Percentiles rank a stretch among this genome's conserved stretches.
Conservation (phyloP, 2,329 filamentous ascomycete species). For the Zasmidium angulare region DNA sequence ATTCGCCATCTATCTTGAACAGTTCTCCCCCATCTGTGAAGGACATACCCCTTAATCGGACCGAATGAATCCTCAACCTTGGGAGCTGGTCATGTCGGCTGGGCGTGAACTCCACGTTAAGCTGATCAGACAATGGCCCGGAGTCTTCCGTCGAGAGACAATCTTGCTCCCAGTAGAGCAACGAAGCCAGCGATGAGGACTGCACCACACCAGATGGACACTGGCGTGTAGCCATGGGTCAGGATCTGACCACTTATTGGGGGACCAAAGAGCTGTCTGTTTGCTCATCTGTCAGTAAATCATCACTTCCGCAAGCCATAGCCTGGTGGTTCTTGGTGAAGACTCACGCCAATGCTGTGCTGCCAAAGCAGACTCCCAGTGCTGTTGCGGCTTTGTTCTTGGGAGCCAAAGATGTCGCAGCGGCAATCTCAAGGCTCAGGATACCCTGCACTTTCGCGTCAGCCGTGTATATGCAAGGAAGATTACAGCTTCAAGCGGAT, state of each 20-base stretch:
- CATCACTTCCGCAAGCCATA: background rate
- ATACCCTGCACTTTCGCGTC: conserved; percentile 1
- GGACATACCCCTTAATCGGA: too few species aligned
- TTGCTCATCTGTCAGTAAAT: background rate
- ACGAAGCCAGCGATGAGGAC: background rate
- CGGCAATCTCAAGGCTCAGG: background rate
- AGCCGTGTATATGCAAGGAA: background rate
- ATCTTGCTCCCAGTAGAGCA: background rate
- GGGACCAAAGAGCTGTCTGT: background rate
- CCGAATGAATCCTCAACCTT: too few species aligned
- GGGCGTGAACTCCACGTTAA: too few species aligned
- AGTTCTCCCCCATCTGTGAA: too few species aligned
- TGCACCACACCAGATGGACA: background rate
- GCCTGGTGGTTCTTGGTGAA: background rate
- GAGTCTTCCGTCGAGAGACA: background rate
- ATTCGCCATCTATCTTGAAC: too few species aligned
- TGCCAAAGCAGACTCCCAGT: background rate
- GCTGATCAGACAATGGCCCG: too few species aligned
- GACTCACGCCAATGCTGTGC: background rate
- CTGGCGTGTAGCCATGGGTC: background rate
- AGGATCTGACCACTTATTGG: background rate
- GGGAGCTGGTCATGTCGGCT: too few species aligned
- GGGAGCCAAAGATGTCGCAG: background rate
- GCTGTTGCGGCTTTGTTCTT: background rate
- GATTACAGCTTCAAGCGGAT: background rate